Percentiles rank a stretch among this genome's conserved stretches.
Evolutionary conservation across 306 rosid species (phyloP).

Genomic region (Cicer chorassanicum): DNA sequence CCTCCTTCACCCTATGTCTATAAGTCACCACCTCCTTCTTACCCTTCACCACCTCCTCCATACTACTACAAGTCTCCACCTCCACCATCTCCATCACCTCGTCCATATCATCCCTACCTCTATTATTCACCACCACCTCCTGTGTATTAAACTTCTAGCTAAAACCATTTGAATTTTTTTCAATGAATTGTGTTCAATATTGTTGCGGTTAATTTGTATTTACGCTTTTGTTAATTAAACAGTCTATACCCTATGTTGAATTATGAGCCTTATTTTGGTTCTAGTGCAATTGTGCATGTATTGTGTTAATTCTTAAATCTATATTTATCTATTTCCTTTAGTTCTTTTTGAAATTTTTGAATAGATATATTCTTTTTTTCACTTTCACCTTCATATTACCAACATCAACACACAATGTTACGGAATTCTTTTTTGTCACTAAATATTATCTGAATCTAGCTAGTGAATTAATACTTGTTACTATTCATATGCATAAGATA

Average conservation of each 20-base stretch:
- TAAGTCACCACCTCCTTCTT: not conserved
- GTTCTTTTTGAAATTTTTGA: not conserved
- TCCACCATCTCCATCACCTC: slow-evolving; percentile 42
- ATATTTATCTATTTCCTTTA: not conserved
- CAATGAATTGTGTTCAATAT: not conserved
- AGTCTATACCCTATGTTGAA: not conserved
- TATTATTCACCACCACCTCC: slow-evolving; percentile 46
- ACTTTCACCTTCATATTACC: not conserved
- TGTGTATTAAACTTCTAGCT: slow-evolving; percentile 2
- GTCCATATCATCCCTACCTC: slow-evolving; percentile 37
- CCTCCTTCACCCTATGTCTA: no score
- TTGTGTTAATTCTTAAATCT: not conserved
- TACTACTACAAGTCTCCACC: slow-evolving; percentile 9
- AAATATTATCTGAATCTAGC: not conserved
- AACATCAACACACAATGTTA: not conserved
- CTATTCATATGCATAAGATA: not conserved
- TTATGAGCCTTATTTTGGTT: not conserved
- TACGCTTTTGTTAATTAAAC: not conserved
- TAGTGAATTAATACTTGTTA: not conserved
- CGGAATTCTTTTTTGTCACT: not conserved
- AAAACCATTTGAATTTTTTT: not conserved
- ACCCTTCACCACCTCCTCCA: not conserved
- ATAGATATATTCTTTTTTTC: not conserved
- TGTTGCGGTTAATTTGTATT: slow-evolving; percentile 6
- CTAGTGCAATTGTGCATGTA: not conserved